Evolutionary conservation across 1,139 yeast genomes (phyloP).

Genomic region (Hansenula lynferdii): DNA sequence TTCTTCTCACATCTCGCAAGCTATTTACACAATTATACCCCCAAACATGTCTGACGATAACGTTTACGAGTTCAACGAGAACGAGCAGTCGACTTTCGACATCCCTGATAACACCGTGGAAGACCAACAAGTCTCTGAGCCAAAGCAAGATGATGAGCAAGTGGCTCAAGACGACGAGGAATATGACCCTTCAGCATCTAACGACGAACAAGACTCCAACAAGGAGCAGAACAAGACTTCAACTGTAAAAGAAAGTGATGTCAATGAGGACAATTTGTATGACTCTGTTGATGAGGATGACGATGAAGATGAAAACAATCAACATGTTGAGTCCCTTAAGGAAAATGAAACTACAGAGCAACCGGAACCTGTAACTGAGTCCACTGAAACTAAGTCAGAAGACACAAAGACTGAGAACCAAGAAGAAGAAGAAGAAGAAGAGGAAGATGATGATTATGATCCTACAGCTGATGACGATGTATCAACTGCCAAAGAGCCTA

Average conservation of each 20-base stretch:
- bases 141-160: neutral
- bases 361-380: conserved; percentile 1
- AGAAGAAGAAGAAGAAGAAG: conserved; percentile 6
- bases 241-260: conserved; percentile 5
- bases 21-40: too few relatives aligned
- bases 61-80: conserved; percentile 5
- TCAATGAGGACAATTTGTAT: conserved; percentile 5
- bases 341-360: too few relatives aligned
- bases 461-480: conserved; percentile 9
- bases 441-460: conserved; percentile 13
- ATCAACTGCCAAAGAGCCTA: neutral
- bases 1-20: too few relatives aligned
- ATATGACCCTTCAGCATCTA: neutral
- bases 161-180: conserved; percentile 1
- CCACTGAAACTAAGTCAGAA: conserved; percentile 5
- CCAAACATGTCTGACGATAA: conserved; percentile 5
- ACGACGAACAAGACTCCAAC: neutral
- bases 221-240: neutral
- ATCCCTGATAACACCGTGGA: neutral
- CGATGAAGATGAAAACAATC: conserved; percentile 3
- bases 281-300: conserved; percentile 10
- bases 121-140: neutral
- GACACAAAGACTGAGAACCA: conserved; percentile 7
- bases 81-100: conserved; percentile 2
- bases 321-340: too few relatives aligned